Evolutionary conservation across 768 basidiomycete species (phyloP).

Genomic region (Auricularia heimuer): DNA sequence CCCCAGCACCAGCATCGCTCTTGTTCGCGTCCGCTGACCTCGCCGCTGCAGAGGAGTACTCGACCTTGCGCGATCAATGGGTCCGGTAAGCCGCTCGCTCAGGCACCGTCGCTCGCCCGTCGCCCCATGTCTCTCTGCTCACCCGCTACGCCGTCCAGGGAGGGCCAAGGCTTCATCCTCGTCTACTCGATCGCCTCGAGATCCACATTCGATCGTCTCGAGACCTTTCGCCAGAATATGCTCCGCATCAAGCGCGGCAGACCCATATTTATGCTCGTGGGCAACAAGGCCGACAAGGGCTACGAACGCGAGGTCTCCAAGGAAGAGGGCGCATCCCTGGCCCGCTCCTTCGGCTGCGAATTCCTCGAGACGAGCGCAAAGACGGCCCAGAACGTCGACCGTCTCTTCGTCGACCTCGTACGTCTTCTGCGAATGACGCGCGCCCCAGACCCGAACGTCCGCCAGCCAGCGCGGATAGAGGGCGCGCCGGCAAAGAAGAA

Average conservation of each 20-base stretch:
- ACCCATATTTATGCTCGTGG: conserved; percentile 88
- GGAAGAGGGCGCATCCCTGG: conserved; percentile 78
- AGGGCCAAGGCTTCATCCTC: conserved; percentile 95
- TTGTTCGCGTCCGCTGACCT: conserved; percentile 11
- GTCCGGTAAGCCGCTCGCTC: conserved; percentile 59
- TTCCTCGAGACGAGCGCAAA: conserved; percentile 97
- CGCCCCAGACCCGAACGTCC: neutral
- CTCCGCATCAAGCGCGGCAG: conserved; percentile 76
- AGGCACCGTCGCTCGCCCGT: conserved; percentile 2
- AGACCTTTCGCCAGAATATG: conserved; percentile 86
- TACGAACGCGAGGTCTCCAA: conserved; percentile 83
- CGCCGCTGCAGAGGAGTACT: conserved; percentile 74
- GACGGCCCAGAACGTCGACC: conserved; percentile 85
- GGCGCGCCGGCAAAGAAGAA: conserved; percentile 1
- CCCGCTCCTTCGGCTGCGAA: conserved; percentile 78
- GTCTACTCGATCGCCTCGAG: conserved; percentile 96
- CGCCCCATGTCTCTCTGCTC: conserved; percentile 1
- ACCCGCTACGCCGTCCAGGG: conserved; percentile 35
- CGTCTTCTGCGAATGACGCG: conserved; percentile 48
- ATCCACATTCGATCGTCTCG: conserved; percentile 81
- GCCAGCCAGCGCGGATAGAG: neutral
- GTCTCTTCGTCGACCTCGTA: conserved; percentile 80
- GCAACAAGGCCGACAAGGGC: conserved; percentile 93
- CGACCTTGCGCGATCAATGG: conserved; percentile 95
- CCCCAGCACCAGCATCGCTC: conserved; percentile 1